Conservation (phyloP, 768 basidiomycete species). For the Tylopilus felleus region DNA sequence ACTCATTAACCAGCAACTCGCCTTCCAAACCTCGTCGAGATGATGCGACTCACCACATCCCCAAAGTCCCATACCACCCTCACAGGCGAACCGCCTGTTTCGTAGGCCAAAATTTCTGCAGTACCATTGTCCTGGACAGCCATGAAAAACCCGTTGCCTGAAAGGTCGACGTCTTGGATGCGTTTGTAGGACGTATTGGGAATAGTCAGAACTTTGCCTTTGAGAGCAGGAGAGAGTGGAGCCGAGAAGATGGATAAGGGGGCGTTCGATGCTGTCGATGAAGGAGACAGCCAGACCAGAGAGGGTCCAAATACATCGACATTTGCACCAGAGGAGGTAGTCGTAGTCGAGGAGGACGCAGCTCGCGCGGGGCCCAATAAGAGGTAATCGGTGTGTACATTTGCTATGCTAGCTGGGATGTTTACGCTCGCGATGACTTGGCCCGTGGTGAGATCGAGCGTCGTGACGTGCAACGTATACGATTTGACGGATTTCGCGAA, state of each 20-base stretch:
- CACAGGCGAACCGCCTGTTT: slow-evolving; percentile 36
- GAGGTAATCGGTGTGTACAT: slow-evolving; percentile 36
- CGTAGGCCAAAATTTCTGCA: slow-evolving; percentile 52
- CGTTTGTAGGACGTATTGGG: slow-evolving; percentile 45
- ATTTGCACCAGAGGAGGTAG: background rate
- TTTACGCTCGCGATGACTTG: slow-evolving; percentile 44
- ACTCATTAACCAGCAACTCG: background rate
- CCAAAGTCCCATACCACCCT: slow-evolving; percentile 53
- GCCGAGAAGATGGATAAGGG: slow-evolving; percentile 32
- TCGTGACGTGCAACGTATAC: slow-evolving; percentile 65
- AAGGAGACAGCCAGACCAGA: slow-evolving; percentile 35
- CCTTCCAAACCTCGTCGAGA: background rate
- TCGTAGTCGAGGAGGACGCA: background rate
- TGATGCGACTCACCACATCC: slow-evolving; percentile 40
- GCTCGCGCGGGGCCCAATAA: slow-evolving; percentile 27
- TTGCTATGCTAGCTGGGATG: slow-evolving; percentile 50
- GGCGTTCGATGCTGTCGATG: slow-evolving; percentile 9
- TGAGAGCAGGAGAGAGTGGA: slow-evolving; percentile 48
- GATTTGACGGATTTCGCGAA: slow-evolving; percentile 41
- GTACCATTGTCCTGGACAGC: slow-evolving; percentile 54
- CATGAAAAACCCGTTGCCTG: slow-evolving; percentile 55
- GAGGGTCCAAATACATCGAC: slow-evolving; percentile 14
- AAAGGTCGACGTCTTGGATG: slow-evolving; percentile 61
- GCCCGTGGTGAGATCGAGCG: slow-evolving; percentile 55
- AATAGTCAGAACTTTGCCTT: slow-evolving; percentile 42